Base-by-base conservation (phyloP, 1,284 basidiomycete species). In the Melampsora larici-populina region DNA sequence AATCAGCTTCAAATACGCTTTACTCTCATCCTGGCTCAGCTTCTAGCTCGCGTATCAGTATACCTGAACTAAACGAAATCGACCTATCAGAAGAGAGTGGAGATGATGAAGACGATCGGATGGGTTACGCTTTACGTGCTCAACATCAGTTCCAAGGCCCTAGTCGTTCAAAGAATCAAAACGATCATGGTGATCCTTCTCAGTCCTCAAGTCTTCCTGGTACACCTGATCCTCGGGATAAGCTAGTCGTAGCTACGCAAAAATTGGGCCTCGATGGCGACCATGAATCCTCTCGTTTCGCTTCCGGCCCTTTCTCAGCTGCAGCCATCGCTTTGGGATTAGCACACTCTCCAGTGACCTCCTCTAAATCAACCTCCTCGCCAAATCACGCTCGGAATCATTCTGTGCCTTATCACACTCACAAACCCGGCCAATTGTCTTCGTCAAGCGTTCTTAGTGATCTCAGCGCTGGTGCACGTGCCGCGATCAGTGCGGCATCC, bases 81-180 rank as follows among this genome's bases (percentile, higher is more conserved):
- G 90, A 92, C 82, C 80, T 92, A 80, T 91, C 90, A 81, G 91
- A 92, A 82, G 91, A 92, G 83, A 92, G 92, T 81, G 91, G 91
- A 31, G 86, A 80, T 63, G 88, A 88, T 40, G 89, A 86, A 48
- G 88, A 87, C 1, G 18, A 55, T 88, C 89, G 67, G 85, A 87
- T 2, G 85, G 86, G 36, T 36, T 36, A 36, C 36, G 3, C 36
- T 9, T 84, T 15, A 86, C 86, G 63, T 71, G 86, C 85, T n/a
- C 79, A 83, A 74, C 18, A 69, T 71, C 58, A 70, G 55, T 40
- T 29, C 75, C 11, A 68, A 64, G 17, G 62, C 69, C 13, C 43
- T 31, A 2, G 31, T 67, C 18, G 29, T 33, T 24, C 75, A 48
- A 6, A 64, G 48, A 18, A 58, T 70, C 48, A 60, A 72, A 66